Conservation (phyloP, 306 rosid species). For the Cyamopsis tetragonoloba region DNA sequence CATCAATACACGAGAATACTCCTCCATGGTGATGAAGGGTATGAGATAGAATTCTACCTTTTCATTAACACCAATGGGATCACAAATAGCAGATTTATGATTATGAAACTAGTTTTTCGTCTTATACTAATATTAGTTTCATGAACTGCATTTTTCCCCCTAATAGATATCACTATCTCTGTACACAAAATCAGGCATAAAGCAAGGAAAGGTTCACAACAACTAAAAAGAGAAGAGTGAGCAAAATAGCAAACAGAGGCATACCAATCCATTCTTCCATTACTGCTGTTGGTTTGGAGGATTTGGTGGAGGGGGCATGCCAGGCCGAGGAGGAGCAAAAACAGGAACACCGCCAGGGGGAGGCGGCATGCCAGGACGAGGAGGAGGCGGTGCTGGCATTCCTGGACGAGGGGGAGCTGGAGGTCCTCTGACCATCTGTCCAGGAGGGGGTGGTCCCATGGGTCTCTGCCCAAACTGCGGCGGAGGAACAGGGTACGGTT, state of each 20-base stretch:
- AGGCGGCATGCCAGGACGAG: slow-evolving; percentile 97
- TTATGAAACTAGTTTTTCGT: background rate
- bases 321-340: slow-evolving; percentile 83
- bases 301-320: slow-evolving; percentile 84
- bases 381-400: slow-evolving; percentile 64
- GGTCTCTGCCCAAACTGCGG: slow-evolving; percentile 93
- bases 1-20: too few species aligned
- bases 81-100: too few species aligned
- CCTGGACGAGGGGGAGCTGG: slow-evolving; percentile 83
- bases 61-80: too few species aligned
- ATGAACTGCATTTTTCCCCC: background rate
- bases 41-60: too few species aligned
- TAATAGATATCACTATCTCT: background rate
- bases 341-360: slow-evolving; percentile 80
- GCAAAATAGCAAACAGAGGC: background rate
- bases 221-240: background rate
- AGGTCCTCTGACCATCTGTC: slow-evolving; percentile 95
- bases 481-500: slow-evolving; percentile 47
- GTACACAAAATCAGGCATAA: background rate
- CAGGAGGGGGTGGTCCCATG: slow-evolving; percentile 97
- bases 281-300: slow-evolving; percentile 73
- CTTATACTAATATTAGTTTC: background rate
- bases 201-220: background rate
- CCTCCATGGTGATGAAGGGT: too few species aligned
- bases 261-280: slow-evolving; percentile 21